Base-by-base conservation (phyloP, 2,329 filamentous ascomycete genomes). In the Ophiocordyceps polyrhachis-furcata region DNA sequence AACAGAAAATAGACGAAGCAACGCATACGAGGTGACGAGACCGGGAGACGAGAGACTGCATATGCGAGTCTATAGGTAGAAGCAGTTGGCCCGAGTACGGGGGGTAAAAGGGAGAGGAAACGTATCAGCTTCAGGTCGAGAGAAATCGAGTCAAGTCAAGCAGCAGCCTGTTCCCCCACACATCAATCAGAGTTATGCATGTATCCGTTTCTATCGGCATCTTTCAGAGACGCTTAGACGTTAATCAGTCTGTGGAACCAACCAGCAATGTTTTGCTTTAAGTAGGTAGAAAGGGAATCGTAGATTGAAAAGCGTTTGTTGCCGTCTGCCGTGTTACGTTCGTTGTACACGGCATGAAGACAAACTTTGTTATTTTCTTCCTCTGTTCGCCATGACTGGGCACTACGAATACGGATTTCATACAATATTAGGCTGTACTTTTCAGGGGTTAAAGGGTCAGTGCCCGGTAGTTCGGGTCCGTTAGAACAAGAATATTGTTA, bases 291-390 rank as follows among this genome's bases (percentile, higher is more conserved):
- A 11, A 38, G n/a, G n/a, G 11, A 38, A 17, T 37, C 15, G 15
- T 32, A 32, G 31, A 32, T 37, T 5, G 13, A n/a, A 12, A 31
- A 13, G 3, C 35, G 35, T 38, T 38, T 19, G 35, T 43, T 40
- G 32, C 32, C 23, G 44, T 45, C 25, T 29, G 32, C 35, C 20
- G 42, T 45, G 44, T 43, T 32, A 43, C 44, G 21, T 43, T 21
- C 21, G 42, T 28, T 32, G 31, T 32, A 15, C 35, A 38, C 35
- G 11, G 17, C 35, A 38, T 38, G 35, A 38, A n/a, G n/a, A n/a
- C n/a, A n/a, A n/a, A n/a, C n/a, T n/a, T n/a, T n/a, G n/a, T n/a
- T n/a, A n/a, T n/a, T n/a, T n/a, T n/a, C n/a, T n/a, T n/a, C n/a
- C n/a, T n/a, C n/a, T n/a, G n/a, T n/a, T n/a, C n/a, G n/a, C n/a